Base-by-base conservation (phyloP, 1,284 basidiomycete genomes). In the Sanguinoderma infundibulare region DNA sequence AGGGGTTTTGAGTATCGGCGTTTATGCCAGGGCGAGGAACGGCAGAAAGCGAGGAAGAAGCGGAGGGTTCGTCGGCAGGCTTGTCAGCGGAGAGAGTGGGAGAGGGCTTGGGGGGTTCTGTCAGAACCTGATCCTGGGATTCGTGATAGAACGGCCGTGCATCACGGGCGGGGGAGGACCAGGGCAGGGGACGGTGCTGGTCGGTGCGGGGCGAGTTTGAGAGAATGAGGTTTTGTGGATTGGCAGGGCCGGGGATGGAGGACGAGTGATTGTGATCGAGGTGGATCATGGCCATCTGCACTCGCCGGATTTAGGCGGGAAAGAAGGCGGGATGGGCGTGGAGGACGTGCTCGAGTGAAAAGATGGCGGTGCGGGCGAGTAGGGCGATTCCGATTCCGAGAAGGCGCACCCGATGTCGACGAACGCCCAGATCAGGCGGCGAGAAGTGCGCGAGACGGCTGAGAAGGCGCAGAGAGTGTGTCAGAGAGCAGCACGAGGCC, bases 221-320 rank as follows among this genome's bases (percentile, higher is more conserved):
- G 67, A 79, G 78, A 70, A 82, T 80, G 71, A 82, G 74, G 75
- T 80, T 78, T 59, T 60, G 62, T 67, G 80, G 73, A 67, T 80
- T 79, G 67, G 75, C 67, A 67, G 75, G 72, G 67, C 76, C 76
- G 70, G 79, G 74, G 64, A 78, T 76, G 62, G 75, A 67, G 66
- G 77, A 68, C 60, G 67, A 69, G 72, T 79, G 78, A 74, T 78
- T 83, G 69, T 78, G 84, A 85, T 86, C 84, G 78, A 86, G 79
- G 79, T 84, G 83, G 76, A 86, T 82, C 84, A 86, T 85, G 71
- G 67, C 53, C 63, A 62, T 57, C 66, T 61, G 57, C 34, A 58
- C 60, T 60, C 52, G 67, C 72, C 73, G 64, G 70, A 72, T 68
- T 67, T 68, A 70, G 68, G 70, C 77, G 72, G 58, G 55, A 63